Conservation (phyloP, 495 filamentous ascomycete species). For the Aspergillus olivimuriae region DNA sequence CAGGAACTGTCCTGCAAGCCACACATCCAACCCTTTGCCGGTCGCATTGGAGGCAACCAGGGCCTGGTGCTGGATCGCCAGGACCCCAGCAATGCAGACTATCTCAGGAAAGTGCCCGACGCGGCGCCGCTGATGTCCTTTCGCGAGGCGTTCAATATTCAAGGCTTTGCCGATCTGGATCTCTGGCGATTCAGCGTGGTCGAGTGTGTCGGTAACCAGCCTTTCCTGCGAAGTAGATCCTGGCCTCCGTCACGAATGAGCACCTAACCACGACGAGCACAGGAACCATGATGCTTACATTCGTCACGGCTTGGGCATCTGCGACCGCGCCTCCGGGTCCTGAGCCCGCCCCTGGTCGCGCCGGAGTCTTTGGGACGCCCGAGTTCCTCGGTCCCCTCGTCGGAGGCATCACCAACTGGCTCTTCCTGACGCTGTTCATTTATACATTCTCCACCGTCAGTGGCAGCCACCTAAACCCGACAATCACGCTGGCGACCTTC, state of each 20-base stretch:
- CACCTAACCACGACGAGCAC: too few species aligned
- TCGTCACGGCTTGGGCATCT: slow-evolving; percentile 19
- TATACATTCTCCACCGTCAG: slow-evolving; percentile 40
- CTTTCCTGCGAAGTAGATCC: too few species aligned
- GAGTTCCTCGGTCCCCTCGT: slow-evolving; percentile 24
- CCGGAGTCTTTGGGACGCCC: slow-evolving; percentile 18
- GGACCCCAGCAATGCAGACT: slow-evolving; percentile 26
- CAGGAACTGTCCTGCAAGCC: not conserved
- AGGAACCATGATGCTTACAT: slow-evolving; percentile 23
- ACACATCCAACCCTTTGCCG: slow-evolving; percentile 32
- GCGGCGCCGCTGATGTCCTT: slow-evolving; percentile 36
- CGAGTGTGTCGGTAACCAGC: slow-evolving; percentile 26
- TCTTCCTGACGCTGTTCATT: slow-evolving; percentile 44
- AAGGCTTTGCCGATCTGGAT: slow-evolving; percentile 26
- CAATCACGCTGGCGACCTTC: slow-evolving; percentile 45
- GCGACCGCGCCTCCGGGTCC: slow-evolving; percentile 7
- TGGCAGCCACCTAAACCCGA: slow-evolving; percentile 47
- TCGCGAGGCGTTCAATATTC: slow-evolving; percentile 28
- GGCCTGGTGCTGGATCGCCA: slow-evolving; percentile 32
- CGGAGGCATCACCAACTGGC: slow-evolving; percentile 36
- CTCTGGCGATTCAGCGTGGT: slow-evolving; percentile 38
- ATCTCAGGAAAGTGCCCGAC: slow-evolving; percentile 35
- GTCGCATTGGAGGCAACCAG: slow-evolving; percentile 42
- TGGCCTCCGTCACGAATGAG: too few species aligned
- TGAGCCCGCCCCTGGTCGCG: slow-evolving; percentile 8